These are phyloP conservation scores for Glutinoglossum americanum DNA, from an alignment of 495 filamentous ascomycete species.

Conservation along the genomic window DNA sequence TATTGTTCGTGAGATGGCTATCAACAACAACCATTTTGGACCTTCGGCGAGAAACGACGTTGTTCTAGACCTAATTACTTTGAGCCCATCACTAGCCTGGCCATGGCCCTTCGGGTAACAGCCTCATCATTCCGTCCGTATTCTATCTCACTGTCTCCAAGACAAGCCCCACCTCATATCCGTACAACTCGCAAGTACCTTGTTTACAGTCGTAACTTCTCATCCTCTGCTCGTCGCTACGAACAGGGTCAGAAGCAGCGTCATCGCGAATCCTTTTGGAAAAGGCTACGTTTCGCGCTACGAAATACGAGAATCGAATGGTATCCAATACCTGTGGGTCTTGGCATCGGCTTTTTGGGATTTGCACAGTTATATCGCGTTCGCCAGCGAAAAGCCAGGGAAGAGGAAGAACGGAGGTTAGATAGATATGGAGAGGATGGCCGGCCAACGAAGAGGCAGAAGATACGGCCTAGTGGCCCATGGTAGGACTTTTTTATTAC, in stretches of 20 bases:
- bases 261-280: slow-evolving; percentile 36
- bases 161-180: background rate
- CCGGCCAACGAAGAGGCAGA: slow-evolving; percentile 38
- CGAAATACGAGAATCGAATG: slow-evolving; percentile 65
- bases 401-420: slow-evolving; percentile 25
- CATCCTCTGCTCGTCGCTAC: slow-evolving; percentile 19
- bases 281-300: slow-evolving; percentile 38
- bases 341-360: slow-evolving; percentile 77
- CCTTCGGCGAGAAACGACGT: too few relatives aligned
- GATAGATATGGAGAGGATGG: slow-evolving; percentile 12
- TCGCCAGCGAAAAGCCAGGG: slow-evolving; percentile 29
- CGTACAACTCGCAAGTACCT: background rate
- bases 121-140: background rate
- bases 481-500: slow-evolving; percentile 31
- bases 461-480: slow-evolving; percentile 66
- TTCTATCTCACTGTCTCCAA: background rate
- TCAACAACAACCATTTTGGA: too few relatives aligned
- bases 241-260: slow-evolving; percentile 11
- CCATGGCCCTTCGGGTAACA: background rate
- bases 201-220: slow-evolving; percentile 17
- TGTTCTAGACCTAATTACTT: background rate
- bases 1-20: too few relatives aligned
- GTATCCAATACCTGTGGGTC: slow-evolving; percentile 84
- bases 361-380: slow-evolving; percentile 54
- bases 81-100: background rate